Evolutionary conservation across 2,329 filamentous ascomycete genomes (phyloP).

Genomic region (Stemphylium beticola): DNA sequence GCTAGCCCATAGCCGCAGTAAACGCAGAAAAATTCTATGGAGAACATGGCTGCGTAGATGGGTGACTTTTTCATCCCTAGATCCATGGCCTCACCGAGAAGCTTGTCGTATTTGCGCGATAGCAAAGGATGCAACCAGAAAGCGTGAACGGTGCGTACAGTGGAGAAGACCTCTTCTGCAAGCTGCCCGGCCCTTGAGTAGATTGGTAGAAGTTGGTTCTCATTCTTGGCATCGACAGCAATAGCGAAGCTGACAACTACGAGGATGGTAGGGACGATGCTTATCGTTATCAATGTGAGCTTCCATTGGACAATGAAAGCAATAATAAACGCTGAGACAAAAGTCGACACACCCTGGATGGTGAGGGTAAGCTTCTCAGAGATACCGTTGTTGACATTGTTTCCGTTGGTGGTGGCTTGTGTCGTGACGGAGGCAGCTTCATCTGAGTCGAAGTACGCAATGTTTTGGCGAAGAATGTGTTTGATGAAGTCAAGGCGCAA

Average conservation of each 20-base stretch:
- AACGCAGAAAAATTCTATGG: conserved; percentile 52
- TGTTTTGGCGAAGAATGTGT: conserved; percentile 61
- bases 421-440: conserved; percentile 94
- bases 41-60: conserved; percentile 53
- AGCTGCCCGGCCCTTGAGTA: conserved; percentile 54
- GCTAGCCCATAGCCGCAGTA: conserved; percentile 55
- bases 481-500: conserved; percentile 67
- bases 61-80: conserved; percentile 55
- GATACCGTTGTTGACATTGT: conserved; percentile 90
- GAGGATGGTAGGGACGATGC: conserved; percentile 56
- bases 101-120: conserved; percentile 52
- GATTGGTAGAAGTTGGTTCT: conserved; percentile 48
- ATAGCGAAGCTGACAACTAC: conserved; percentile 40
- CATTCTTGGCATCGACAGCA: conserved; percentile 45
- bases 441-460: conserved; percentile 71
- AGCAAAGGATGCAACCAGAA: conserved; percentile 57
- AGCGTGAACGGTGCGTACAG: conserved; percentile 55
- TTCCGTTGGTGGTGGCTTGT: conserved; percentile 91
- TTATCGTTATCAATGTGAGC: conserved; percentile 75
- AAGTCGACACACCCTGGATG: conserved; percentile 56
- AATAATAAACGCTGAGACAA: conserved; percentile 85
- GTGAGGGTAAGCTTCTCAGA: conserved; percentile 52
- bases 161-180: conserved; percentile 59
- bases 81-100: conserved; percentile 52
- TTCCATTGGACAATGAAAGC: conserved; percentile 94